Conservation (phyloP, 306 rosid species). For the Rosa multiflora region DNA sequence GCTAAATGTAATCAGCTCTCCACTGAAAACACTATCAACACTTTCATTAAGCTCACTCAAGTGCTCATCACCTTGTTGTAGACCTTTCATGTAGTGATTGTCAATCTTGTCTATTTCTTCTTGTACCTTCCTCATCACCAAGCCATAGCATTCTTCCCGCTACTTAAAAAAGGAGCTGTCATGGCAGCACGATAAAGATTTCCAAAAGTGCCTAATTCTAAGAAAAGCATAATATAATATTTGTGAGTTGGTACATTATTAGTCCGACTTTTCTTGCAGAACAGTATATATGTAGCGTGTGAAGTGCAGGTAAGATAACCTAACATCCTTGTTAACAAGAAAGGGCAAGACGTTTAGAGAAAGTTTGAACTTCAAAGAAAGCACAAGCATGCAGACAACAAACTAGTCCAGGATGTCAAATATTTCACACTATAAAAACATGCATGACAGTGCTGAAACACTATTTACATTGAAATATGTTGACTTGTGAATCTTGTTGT, state of each 20-base stretch:
- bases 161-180: neutral
- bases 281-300: neutral
- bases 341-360: neutral
- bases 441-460: neutral
- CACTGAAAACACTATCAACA: neutral
- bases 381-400: neutral
- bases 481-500: no score
- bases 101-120: constrained; percentile 22
- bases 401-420: neutral
- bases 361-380: neutral
- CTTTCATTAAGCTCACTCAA: neutral
- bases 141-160: constrained; percentile 3
- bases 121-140: constrained; percentile 27
- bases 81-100: neutral
- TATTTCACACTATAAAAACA: no score
- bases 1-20: neutral
- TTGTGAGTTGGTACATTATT: neutral
- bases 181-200: constrained; percentile 7
- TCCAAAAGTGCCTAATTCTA: neutral
- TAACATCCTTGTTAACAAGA: constrained; percentile 16
- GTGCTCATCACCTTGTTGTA: constrained; percentile 11
- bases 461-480: no score
- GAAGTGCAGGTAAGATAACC: neutral
- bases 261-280: neutral
- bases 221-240: neutral